phyloP scores from a whole-genome alignment of 306 rosid species.

The Lablab purpureus region DNA sequence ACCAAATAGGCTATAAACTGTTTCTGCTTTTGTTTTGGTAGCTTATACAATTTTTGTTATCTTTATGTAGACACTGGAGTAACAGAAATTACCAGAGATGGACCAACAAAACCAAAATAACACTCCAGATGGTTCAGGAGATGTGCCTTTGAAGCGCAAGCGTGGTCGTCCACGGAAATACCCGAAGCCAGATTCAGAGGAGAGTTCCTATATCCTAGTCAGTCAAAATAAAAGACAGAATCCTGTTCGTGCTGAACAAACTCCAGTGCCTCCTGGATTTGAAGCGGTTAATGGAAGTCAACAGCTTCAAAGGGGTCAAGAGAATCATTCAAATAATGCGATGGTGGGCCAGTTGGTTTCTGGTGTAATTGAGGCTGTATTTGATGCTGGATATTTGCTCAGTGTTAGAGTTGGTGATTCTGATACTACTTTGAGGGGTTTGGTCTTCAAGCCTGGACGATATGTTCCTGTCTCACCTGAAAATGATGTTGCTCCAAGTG shows the following conservation, averaged over 20 bases:
- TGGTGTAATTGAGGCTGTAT: conserved; percentile 88
- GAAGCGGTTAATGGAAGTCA: conserved; percentile 59
- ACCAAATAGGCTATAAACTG: background rate
- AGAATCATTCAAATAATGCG: conserved; percentile 50
- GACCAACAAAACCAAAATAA: conserved; percentile 63
- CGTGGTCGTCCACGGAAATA: conserved; percentile 97
- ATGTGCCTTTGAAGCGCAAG: conserved; percentile 81
- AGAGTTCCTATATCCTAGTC: conserved; percentile 43
- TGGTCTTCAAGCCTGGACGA: conserved; percentile 87
- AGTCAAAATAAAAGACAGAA: conserved; percentile 52
- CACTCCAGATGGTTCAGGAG: conserved; percentile 64
- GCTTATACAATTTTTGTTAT: conserved; percentile 13
- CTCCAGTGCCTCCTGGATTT: conserved; percentile 63
- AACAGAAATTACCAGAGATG: conserved; percentile 53
- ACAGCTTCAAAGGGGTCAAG: conserved; percentile 58
- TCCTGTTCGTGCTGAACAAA: conserved; percentile 51
- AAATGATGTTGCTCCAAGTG: conserved; percentile 86
- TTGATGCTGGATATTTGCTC: conserved; percentile 93
- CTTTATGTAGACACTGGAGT: conserved; percentile 43
- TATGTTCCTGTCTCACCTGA: conserved; percentile 74
- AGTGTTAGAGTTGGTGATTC: conserved; percentile 80
- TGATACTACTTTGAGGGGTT: conserved; percentile 78
- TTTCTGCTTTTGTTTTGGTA: background rate
- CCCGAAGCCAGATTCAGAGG: conserved; percentile 65
- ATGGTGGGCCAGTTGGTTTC: conserved; percentile 77